Evolutionary conservation across 345 rosid species (phyloP).

Genomic region (Salix dunnii): DNA sequence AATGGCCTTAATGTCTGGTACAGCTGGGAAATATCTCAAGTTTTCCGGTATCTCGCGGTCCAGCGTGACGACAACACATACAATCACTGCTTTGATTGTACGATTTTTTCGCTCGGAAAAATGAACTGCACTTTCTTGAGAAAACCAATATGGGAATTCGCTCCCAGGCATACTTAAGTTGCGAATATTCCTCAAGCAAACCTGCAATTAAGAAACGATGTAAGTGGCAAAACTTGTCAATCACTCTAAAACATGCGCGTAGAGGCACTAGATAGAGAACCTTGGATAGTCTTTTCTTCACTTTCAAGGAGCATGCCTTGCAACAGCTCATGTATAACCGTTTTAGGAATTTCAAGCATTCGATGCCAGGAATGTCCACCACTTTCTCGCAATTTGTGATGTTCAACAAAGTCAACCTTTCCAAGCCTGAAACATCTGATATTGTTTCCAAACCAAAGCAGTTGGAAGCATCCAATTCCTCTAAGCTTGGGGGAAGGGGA

Average conservation of each 20-base stretch:
- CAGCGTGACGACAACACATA: constrained; percentile 49
- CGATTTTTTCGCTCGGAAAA: constrained; percentile 38
- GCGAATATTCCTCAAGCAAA: constrained; percentile 35
- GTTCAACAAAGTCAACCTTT: constrained; percentile 23
- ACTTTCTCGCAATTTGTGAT: constrained; percentile 44
- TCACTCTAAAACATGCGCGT: not conserved
- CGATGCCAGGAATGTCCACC: constrained; percentile 43
- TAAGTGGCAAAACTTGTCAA: not conserved
- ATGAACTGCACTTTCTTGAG: constrained; percentile 20
- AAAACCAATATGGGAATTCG: constrained; percentile 53
- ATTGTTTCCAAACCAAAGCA: constrained; percentile 37
- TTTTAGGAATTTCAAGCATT: constrained; percentile 35
- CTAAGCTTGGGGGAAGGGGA: constrained; percentile 45
- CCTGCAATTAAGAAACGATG: constrained; percentile 28
- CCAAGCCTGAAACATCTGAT: constrained; percentile 34
- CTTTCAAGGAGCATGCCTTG: constrained; percentile 28
- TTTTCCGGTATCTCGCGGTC: constrained; percentile 25
- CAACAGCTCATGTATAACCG: constrained; percentile 40
- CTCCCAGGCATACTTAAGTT: constrained; percentile 59
- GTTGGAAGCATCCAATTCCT: constrained; percentile 30
- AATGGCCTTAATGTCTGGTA: constrained; percentile 39
- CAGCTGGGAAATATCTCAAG: constrained; percentile 26
- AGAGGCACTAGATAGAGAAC: constrained; percentile 10
- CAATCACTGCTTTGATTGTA: constrained; percentile 38
- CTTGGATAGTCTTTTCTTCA: constrained; percentile 42